A percentile compares a stretch with the other conserved stretches of the same genome.
Evolutionary conservation across 2,329 filamentous ascomycete species (phyloP).

Genomic region (Stemphylium vesicarium): DNA sequence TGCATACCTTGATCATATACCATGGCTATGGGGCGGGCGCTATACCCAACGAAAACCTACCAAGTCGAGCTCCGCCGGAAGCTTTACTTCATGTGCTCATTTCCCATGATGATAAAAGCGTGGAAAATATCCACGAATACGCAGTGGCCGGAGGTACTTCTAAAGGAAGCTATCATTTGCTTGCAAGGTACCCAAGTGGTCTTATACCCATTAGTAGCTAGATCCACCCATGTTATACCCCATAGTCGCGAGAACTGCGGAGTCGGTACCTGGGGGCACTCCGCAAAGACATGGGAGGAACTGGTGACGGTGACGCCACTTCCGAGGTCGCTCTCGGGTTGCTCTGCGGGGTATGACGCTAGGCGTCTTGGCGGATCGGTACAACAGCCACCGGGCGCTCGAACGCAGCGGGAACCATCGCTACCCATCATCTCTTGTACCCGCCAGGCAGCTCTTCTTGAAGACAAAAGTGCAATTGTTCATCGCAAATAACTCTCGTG

Average conservation of each 20-base stretch:
- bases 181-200: background rate
- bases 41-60: background rate
- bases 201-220: background rate
- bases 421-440: background rate
- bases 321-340: background rate
- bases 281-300: background rate
- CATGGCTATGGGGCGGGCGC: background rate
- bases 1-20: slow-evolving; percentile 4
- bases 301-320: slow-evolving; percentile 1
- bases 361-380: slow-evolving; percentile 2
- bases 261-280: background rate
- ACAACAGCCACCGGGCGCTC: background rate
- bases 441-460: background rate
- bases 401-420: background rate
- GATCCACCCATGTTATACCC: background rate
- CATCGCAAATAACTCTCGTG: too few species aligned
- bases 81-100: background rate
- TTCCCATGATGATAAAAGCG: background rate
- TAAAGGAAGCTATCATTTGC: background rate
- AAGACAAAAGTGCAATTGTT: too few species aligned
- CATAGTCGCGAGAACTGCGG: background rate
- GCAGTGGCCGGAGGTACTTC: background rate
- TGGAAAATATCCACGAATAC: slow-evolving; percentile 15
- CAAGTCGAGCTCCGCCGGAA: background rate
- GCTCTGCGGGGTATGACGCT: slow-evolving; percentile 9